Base-by-base conservation (phyloP, 2,329 filamentous ascomycete species). In the Clarireedia hainanense region DNA sequence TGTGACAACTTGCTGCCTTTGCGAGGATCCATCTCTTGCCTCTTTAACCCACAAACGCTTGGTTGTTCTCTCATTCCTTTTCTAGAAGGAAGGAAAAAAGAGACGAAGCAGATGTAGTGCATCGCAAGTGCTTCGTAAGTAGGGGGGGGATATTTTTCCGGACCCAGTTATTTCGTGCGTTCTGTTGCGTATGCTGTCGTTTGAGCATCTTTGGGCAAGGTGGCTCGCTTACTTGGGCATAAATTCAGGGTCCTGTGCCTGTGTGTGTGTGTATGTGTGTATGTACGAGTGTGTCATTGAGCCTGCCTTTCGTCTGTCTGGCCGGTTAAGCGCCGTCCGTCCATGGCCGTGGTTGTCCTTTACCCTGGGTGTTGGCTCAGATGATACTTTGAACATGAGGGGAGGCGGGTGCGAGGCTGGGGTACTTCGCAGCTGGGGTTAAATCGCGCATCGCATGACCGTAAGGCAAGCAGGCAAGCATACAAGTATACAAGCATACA, bases 81-180 rank as follows among this genome's bases (percentile, higher is more conserved):
- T 47, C 50, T 52, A 52, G 50, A 52, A 52, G 23, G 34, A 52
- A 52, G 39, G 39, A 47, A 46, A 14, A 36, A 30, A 36, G 46
- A 34, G 43, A 15, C 10, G 10, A 15, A 6, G 23, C 23, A 17
- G 14, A 27, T 39, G 2, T 7, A 30, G 27, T 34, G 30, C 6
- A 34, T 12, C 30, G 30, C 20, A 2, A 20, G 20, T 20, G 20
- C 20, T 20, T 20, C 20, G 20, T 12, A 4, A 12, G 10, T 9
- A 30, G 9, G 12, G 5, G 30, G 30, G 30, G 10, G 12, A 5
- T 14, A 12, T 34, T 34, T 14, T 34, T 34, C 30, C 30, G 30
- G 30, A 34, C 30, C 30, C 30, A 34, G 30, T 34, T 34, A 34
- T 34, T 34, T 34, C 30, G 10, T 34, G 10, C 30, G 12, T 34